Evolutionary conservation across 345 rosid species (phyloP), one percentile per base, ranked within the genome.

Genomic region (Camelina neglecta): DNA sequence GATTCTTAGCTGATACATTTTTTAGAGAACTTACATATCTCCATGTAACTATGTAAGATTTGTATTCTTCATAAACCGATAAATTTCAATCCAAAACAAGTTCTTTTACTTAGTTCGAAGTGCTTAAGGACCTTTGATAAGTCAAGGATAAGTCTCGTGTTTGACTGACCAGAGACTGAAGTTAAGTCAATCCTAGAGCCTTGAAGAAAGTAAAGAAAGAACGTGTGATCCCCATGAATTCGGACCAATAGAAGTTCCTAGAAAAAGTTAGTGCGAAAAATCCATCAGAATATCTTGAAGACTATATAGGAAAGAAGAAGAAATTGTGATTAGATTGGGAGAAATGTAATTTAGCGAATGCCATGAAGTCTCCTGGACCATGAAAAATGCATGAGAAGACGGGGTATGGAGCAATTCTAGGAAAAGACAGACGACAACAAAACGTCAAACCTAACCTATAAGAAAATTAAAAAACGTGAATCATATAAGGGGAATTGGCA

Each of bases 321-420:
- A 9, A 7, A 18, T 36, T 38, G 11, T 60, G 47, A 35, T 38
- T 11, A 8, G 65, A 60, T n/a, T 31, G 8, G 38, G 24, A 10
- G 5, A 10, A 36, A 8, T 60, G n/a, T 35, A 60, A 10, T 36
- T 35, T 36, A 36, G 11, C 4, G 1, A 38, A 36, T 60, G 47
- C 10, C 10, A 60, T 60, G 47, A 61, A 21, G 12, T 61, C 12
- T 61, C 50, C 33, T 41, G 35, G 50, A 61, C 66, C 50, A 61
- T 23, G 33, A 21, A 61, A 11, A 61, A 61, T 61, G 21, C 51
- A 62, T 41, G 36, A 62, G 50, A 62, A 42, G 18, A 62, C 44
- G 9, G 63, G 44, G 8, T 33, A 59, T 15, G 44, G 24, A 35
- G 44, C 8, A 59, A 35, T 35, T n/a, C 24, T 59, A 20, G 24